Conservation (phyloP, 805 yeast species). For the Torulaspora delbrueckii region DNA sequence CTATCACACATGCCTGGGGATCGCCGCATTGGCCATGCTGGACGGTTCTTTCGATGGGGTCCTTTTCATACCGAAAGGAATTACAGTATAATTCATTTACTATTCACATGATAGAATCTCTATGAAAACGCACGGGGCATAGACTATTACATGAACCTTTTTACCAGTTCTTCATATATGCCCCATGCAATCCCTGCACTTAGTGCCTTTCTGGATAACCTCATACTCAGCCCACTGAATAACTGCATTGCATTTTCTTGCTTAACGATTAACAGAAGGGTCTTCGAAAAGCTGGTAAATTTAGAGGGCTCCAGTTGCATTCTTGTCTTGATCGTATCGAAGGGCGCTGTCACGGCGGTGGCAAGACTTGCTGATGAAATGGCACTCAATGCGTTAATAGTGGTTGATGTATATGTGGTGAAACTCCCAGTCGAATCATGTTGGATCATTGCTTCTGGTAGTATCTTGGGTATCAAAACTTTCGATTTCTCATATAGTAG, state of each 20-base stretch:
- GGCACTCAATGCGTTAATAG: slow-evolving; percentile 73
- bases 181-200: slow-evolving; percentile 98
- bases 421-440: slow-evolving; percentile 24
- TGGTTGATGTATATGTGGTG: slow-evolving; percentile 42
- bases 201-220: slow-evolving; percentile 78
- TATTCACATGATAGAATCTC: slow-evolving; percentile 3
- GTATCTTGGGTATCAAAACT: slow-evolving; percentile 43
- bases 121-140: neutral
- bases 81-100: neutral
- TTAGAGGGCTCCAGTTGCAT: slow-evolving; percentile 65
- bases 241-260: slow-evolving; percentile 51
- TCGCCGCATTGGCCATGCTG: slow-evolving; percentile 47
- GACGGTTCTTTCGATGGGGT: slow-evolving; percentile 30
- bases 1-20: slow-evolving; percentile 57
- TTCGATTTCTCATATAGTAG: slow-evolving; percentile 77
- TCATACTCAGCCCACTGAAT: slow-evolving; percentile 77
- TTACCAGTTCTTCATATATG: slow-evolving; percentile 82
- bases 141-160: slow-evolving; percentile 25
- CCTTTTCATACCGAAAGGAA: slow-evolving; percentile 26
- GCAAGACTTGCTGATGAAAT: slow-evolving; percentile 71
- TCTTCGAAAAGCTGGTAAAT: slow-evolving; percentile 41
- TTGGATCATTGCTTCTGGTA: slow-evolving; percentile 23
- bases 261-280: slow-evolving; percentile 38
- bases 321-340: slow-evolving; percentile 88
- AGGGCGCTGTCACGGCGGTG: slow-evolving; percentile 87